Base-by-base conservation (phyloP, 1,284 basidiomycete species). In the Cryptococcus sp. region DNA sequence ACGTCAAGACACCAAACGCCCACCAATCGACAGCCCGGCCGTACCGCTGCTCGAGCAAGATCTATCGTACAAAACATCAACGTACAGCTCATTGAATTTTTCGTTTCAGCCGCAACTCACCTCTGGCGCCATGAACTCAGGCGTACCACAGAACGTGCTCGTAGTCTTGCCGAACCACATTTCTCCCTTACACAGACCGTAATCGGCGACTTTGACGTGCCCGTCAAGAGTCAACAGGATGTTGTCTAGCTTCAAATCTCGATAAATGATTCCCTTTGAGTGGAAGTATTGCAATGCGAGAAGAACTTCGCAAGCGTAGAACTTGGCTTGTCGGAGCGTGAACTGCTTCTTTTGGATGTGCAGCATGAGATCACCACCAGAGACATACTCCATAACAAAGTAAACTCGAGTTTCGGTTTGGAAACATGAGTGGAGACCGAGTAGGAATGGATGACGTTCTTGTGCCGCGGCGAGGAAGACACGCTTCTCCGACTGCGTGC, bases 121-220 rank as follows among this genome's bases (percentile, higher is more conserved):
- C 83, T 99, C 96, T 6, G 96, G 96, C 39, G 96, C 96, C 96
- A 99, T 99, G 78, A 99, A 99, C 77, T 99, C 96, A 0, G 96
- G 96, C 41, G 96, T 99, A 56, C 96, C 96, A 80, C 96, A 99
- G 80, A 99, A 99, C 1, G 96, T 99, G 74, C 89, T 92, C 5
- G 96, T 99, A n/a, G 95, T 98, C 70, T 87, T 87, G 19, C 93
- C 93, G 69, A 84, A 87, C 89, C 91, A 96, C 95, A 99, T 99
- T 20, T 97, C 92, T 77, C 99, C 96, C 78, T 99, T 99, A 80
- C 96, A 99, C 52, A 99, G 82, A 78, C 96, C 96, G 76, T 99
- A 99, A 82, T 99, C 96, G 54, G 93, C 96, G 19, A 99, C 93
- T 79, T 99, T 99, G 74, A 99, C 90, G 73, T 99, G 96, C 0